These are phyloP conservation scores for Solanum rostratum DNA, from an alignment of 257 asterid genomes.

Conservation along the genomic window DNA sequence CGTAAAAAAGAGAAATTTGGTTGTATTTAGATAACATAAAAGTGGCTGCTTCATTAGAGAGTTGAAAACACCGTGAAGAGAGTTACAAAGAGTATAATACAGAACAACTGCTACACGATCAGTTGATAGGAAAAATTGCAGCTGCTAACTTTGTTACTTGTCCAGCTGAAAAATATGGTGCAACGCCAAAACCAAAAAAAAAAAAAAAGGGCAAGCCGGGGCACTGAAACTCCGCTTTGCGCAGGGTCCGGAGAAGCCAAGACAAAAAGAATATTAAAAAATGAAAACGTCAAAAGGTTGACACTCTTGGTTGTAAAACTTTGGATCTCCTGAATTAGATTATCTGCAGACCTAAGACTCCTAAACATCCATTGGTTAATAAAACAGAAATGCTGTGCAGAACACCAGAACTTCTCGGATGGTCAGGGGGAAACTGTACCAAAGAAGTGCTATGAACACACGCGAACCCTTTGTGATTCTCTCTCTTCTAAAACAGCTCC, in stretches of 20 bases:
- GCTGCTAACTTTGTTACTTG: neutral
- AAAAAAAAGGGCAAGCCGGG: too few species aligned
- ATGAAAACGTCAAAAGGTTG: neutral
- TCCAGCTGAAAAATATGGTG: neutral
- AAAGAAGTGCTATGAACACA: conserved; percentile 35
- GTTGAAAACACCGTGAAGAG: neutral
- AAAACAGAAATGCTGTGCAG: neutral
- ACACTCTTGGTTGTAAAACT: neutral
- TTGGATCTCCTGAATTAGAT: neutral
- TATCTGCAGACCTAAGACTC: neutral
- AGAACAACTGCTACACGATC: neutral
- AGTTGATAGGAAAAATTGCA: neutral
- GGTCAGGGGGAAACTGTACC: neutral
- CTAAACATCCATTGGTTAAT: neutral
- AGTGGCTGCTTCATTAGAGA: neutral
- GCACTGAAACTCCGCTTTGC: too few species aligned
- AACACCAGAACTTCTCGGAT: neutral
- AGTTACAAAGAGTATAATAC: neutral
- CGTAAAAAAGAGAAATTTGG: neutral
- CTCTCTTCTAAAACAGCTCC: conserved; percentile 29
- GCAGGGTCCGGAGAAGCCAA: too few species aligned
- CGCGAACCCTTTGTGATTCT: conserved; percentile 40
- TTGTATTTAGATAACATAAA: neutral
- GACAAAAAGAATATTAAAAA: too few species aligned
- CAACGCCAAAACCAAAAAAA: neutral